Evolutionary conservation across 768 basidiomycete species (phyloP).

Genomic region (Leccinum uliginosum): DNA sequence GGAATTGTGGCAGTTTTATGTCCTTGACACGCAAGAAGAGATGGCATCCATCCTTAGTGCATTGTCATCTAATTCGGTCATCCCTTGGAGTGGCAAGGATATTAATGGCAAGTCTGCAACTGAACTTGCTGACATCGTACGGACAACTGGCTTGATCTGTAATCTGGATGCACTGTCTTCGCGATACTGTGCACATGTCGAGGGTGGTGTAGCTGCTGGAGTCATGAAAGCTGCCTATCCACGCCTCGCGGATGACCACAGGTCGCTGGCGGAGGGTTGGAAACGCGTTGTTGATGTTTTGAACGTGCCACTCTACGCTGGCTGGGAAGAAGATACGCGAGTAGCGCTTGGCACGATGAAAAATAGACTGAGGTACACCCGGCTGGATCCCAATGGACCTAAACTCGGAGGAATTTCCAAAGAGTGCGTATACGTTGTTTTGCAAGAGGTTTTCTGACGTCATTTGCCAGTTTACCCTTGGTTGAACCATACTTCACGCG

Average conservation of each 20-base stretch:
- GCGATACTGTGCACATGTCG: constrained; percentile 64
- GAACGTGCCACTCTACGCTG: constrained; percentile 83
- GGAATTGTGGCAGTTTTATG: constrained; percentile 92
- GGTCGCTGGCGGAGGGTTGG: constrained; percentile 69
- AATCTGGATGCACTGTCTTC: constrained; percentile 58
- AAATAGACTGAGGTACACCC: constrained; percentile 73
- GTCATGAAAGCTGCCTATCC: constrained; percentile 67
- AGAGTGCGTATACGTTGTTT: constrained; percentile 45
- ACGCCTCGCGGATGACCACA: constrained; percentile 41
- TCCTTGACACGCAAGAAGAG: constrained; percentile 70
- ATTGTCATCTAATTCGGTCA: constrained; percentile 32
- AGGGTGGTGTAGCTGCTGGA: constrained; percentile 64
- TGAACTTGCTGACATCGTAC: constrained; percentile 65
- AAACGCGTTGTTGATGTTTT: constrained; percentile 74
- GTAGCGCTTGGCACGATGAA: constrained; percentile 70
- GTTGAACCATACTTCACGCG: constrained; percentile 94
- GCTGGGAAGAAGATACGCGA: constrained; percentile 81
- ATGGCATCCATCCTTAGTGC: constrained; percentile 44
- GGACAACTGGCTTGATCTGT: constrained; percentile 47
- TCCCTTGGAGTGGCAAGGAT: constrained; percentile 58
- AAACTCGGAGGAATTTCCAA: constrained; percentile 75
- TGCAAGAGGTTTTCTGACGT: constrained; percentile 8
- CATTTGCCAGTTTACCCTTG: constrained; percentile 60
- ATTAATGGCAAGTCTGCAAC: constrained; percentile 55
- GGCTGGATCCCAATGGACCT: constrained; percentile 81